Evolutionary conservation across 78 protist species (phyloP), one percentile per base, ranked within the genome.

Genomic region (Ministeria vibrans): DNA sequence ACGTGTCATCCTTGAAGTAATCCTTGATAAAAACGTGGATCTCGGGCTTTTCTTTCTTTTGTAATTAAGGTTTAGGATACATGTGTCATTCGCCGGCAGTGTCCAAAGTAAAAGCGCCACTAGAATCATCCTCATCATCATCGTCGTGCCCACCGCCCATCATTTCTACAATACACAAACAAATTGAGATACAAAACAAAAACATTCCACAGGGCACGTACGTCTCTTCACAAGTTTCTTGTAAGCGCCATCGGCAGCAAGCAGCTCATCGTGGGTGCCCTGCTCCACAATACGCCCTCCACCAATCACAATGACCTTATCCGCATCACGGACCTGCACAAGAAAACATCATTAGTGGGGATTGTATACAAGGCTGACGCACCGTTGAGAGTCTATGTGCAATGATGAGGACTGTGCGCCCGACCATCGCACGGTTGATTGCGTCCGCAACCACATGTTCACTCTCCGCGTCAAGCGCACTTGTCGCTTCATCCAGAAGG

Each of bases 381-480:
- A 63, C 36, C 44, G 71, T 63, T 2, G 42, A 32, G 43, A 63
- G 71, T 7, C 71, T 36, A 34, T 63, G 71, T 2, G 71, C 71
- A 63, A 63, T 63, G 71, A 63, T 42, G 3, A 95, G 27, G 1
- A 81, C 85, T 0, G 94, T 85, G 73, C 87, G 49, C 20, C 38
- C 42, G 46, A 7, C 18, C 84, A 78, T 84, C 30, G 83, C 39
- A 27, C 80, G 42, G 69, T 85, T 88, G 39, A 91, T 62, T 0
- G 95, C 96, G 53, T 84, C 87, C 63, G 87, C 85, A 41, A 94
- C 96, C 27, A 87, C 69, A 38, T 64, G 28, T 81, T 94, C 97
- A 43, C 80, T 61, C 59, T 89, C 92, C 0, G 95, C 80, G 77
- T 94, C 97, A 27, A 94, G 87, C 3, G 95, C 95, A 9, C 66